Evolutionary conservation across 495 filamentous ascomycete genomes (phyloP).

Genomic region (Aspergillus conjunctus): DNA sequence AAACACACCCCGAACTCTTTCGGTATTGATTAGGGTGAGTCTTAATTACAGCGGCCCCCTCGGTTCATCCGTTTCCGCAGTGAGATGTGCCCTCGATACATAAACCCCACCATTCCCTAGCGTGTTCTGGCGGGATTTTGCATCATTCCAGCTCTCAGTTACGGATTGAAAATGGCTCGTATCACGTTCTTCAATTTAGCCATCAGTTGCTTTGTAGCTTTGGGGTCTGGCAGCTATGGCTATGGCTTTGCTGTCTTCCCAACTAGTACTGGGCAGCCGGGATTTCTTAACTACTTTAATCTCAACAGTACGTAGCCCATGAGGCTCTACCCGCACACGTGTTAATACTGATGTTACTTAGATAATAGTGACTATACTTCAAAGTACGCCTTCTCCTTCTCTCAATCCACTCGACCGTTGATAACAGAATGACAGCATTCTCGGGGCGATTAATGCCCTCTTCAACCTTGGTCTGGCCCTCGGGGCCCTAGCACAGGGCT

Average conservation of each 20-base stretch:
- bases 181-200: not conserved
- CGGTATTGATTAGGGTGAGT: no score
- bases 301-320: not conserved
- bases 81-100: no score
- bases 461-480: slow-evolving; percentile 2
- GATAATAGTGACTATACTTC: not conserved
- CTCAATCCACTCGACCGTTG: no score
- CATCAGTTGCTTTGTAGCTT: slow-evolving; percentile 2
- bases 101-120: no score
- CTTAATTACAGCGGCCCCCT: no score
- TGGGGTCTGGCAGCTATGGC: slow-evolving; percentile 5
- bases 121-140: no score
- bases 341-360: not conserved
- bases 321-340: not conserved
- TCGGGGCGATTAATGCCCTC: not conserved
- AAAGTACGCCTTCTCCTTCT: not conserved
- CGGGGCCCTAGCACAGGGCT: slow-evolving; percentile 1
- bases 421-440: not conserved
- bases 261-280: slow-evolving; percentile 3
- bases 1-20: no score
- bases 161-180: no score
- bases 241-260: slow-evolving; percentile 4
- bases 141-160: no score
- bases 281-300: not conserved
- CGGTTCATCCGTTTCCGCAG: no score